A percentile compares a stretch with the other conserved stretches of the same genome.
These are phyloP conservation scores for Pythium chondricola DNA, from an alignment of 352 stramenopile species.

Conservation along the genomic window DNA sequence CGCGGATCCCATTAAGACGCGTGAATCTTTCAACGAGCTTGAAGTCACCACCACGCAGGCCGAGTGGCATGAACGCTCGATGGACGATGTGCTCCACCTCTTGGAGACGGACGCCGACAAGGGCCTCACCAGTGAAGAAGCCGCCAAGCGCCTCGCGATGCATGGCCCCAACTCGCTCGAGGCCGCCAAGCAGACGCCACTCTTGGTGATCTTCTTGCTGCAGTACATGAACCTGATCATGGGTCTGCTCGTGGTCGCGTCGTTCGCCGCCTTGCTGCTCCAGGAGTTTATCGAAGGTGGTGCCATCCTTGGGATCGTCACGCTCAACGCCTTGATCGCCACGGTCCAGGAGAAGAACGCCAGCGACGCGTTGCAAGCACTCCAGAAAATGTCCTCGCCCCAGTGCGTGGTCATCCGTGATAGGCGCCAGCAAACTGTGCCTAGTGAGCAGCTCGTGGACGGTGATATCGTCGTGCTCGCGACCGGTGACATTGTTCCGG, in stretches of 20 bases:
- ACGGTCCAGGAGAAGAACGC: constrained; percentile 64
- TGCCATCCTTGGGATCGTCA: constrained; percentile 68
- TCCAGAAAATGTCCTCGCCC: constrained; percentile 68
- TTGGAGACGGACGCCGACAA: constrained; percentile 34
- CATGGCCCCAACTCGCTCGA: constrained; percentile 47
- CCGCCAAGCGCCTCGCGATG: constrained; percentile 26
- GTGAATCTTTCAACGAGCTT: constrained; percentile 50
- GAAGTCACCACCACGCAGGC: constrained; percentile 32
- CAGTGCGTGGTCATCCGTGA: constrained; percentile 51
- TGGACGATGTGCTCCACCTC: constrained; percentile 29
- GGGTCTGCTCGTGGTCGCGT: constrained; percentile 47
- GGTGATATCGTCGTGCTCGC: constrained; percentile 82
- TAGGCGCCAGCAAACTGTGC: constrained; percentile 39
- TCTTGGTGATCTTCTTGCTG: constrained; percentile 61
- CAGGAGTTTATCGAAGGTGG: constrained; percentile 67
- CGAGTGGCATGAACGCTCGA: constrained; percentile 49
- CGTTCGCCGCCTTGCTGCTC: constrained; percentile 54
- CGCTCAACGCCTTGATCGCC: constrained; percentile 62
- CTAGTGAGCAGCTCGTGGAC: constrained; percentile 52
- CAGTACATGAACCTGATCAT: constrained; percentile 81
- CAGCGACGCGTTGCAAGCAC: constrained; percentile 57
- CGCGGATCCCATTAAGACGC: constrained; percentile 37
- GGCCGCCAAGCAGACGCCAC: constrained; percentile 43
- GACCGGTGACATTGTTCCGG: constrained; percentile 91
- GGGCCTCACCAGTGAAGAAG: constrained; percentile 31